phyloP scores from a whole-genome alignment of 23 red algal genomes.

The Pyropia haitanensis region DNA sequence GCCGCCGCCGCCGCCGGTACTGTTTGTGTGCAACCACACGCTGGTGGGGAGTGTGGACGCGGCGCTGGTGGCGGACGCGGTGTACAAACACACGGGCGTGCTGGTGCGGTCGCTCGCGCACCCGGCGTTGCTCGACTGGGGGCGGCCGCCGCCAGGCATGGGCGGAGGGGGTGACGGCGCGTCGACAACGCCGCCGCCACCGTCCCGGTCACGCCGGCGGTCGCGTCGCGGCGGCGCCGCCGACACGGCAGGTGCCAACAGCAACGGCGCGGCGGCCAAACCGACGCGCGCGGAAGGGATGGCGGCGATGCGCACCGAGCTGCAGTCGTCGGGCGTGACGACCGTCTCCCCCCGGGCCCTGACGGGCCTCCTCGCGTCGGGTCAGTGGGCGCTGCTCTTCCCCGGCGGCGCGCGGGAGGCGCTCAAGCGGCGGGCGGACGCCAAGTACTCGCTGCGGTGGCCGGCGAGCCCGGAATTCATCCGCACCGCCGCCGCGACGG shows the following conservation, averaged over 20 bases:
- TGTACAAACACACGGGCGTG: constrained; percentile 33
- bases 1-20: constrained; percentile 24
- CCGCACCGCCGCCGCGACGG: constrained; percentile 48
- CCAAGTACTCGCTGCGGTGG: constrained; percentile 66
- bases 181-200: too few species aligned
- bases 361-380: constrained; percentile 17
- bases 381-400: constrained; percentile 75
- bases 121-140: constrained; percentile 35
- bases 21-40: constrained; percentile 93
- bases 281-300: neutral
- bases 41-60: constrained; percentile 68
- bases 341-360: constrained; percentile 43
- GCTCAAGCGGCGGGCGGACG: constrained; percentile 33
- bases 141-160: too few species aligned
- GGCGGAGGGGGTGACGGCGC: too few species aligned
- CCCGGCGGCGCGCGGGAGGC: constrained; percentile 89
- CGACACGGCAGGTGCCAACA: neutral
- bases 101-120: constrained; percentile 66
- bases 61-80: constrained; percentile 30
- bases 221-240: neutral
- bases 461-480: constrained; percentile 77
- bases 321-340: constrained; percentile 55
- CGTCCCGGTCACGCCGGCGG: too few species aligned
- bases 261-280: neutral
- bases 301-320: neutral